Conservation (phyloP, 2,329 filamentous ascomycete genomes). For the Alternaria ventricosa region DNA sequence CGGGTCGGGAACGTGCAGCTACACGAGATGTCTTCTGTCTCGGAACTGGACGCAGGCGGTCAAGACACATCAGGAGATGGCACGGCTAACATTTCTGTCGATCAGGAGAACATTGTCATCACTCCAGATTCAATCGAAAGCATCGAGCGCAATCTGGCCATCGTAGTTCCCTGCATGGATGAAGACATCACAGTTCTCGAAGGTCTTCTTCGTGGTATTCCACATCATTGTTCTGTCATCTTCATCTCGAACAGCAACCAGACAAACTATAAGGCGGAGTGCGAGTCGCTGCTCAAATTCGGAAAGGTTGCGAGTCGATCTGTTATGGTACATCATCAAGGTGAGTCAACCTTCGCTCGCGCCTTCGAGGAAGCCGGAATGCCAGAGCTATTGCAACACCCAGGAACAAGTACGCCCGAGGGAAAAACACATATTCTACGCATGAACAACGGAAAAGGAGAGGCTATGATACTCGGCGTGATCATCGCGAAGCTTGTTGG, state of each 20-base stretch:
- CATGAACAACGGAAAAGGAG: constrained; percentile 24
- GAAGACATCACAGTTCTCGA: constrained; percentile 18
- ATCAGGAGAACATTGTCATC: constrained; percentile 4
- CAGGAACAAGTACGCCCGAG: background rate
- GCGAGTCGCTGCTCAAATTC: constrained; percentile 6
- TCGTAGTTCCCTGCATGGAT: constrained; percentile 23
- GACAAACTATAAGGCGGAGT: constrained; percentile 10
- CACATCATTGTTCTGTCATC: constrained; percentile 19
- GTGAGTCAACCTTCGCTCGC: constrained; percentile 11
- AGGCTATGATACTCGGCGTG: constrained; percentile 23
- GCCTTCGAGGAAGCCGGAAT: constrained; percentile 13
- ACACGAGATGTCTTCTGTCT: constrained; percentile 13
- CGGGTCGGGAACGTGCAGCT: constrained; percentile 16
- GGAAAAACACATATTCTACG: background rate
- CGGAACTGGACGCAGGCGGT: constrained; percentile 17
- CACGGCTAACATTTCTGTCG: background rate
- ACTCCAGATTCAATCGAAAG: constrained; percentile 4
- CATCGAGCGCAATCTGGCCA: constrained; percentile 17
- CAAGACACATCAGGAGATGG: background rate
- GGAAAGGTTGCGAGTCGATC: constrained; percentile 4
- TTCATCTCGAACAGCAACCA: constrained; percentile 21
- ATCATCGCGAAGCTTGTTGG: constrained; percentile 13
- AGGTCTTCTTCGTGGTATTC: constrained; percentile 21
- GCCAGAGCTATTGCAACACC: constrained; percentile 1
- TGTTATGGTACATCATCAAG: constrained; percentile 14